phyloP scores from a whole-genome alignment of 2,329 filamentous ascomycete species.

The Cercospora janseana region DNA sequence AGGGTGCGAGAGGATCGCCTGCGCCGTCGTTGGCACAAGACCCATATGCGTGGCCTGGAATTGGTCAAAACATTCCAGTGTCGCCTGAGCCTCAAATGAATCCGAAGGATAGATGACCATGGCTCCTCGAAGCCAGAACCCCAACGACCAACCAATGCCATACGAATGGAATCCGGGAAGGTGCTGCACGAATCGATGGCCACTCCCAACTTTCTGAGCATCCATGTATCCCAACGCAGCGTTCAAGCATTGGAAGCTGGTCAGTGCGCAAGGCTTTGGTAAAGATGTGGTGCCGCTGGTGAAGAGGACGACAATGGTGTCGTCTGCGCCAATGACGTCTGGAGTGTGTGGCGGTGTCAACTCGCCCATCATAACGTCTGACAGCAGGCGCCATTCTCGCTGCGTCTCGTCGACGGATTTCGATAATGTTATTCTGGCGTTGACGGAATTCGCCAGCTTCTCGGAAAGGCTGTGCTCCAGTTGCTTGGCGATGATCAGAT shows the following conservation, averaged over 20 bases:
- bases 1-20: slow-evolving; percentile 36
- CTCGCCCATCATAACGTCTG: slow-evolving; percentile 34
- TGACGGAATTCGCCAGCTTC: slow-evolving; percentile 29
- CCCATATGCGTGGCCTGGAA: slow-evolving; percentile 37
- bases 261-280: slow-evolving; percentile 49
- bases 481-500: slow-evolving; percentile 31
- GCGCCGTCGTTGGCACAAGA: slow-evolving; percentile 38
- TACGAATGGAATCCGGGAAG: slow-evolving; percentile 37
- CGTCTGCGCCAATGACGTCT: slow-evolving; percentile 30
- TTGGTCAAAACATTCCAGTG: slow-evolving; percentile 36
- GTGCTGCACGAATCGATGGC: slow-evolving; percentile 34
- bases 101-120: slow-evolving; percentile 35
- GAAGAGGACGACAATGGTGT: slow-evolving; percentile 47
- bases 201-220: slow-evolving; percentile 32
- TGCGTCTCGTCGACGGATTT: slow-evolving; percentile 21
- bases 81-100: slow-evolving; percentile 36
- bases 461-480: slow-evolving; percentile 32
- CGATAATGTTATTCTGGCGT: slow-evolving; percentile 29
- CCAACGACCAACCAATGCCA: slow-evolving; percentile 35
- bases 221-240: slow-evolving; percentile 36
- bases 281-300: slow-evolving; percentile 52
- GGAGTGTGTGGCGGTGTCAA: slow-evolving; percentile 36
- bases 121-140: slow-evolving; percentile 32
- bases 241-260: slow-evolving; percentile 40
- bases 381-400: slow-evolving; percentile 31